Percentiles rank a stretch among this genome's conserved stretches.
phyloP scores from a whole-genome alignment of 805 yeast species.

The Saccharomyces cerevisiae region DNA sequence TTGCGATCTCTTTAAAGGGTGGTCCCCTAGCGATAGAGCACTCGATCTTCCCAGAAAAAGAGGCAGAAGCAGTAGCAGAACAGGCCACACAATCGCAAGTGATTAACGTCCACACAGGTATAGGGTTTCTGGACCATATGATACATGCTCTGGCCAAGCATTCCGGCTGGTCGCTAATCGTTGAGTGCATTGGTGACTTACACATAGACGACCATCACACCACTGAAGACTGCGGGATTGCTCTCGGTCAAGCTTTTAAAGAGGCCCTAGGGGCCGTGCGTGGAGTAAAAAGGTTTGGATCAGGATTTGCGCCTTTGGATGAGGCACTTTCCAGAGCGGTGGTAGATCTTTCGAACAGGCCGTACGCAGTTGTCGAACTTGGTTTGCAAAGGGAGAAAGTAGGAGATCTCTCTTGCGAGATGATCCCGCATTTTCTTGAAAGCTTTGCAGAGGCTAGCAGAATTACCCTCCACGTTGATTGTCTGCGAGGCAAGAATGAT shows the following conservation, averaged over 20 bases:
- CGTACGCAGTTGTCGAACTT: constrained; percentile 81
- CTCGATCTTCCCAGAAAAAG: constrained; percentile 40
- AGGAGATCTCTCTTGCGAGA: constrained; percentile 87
- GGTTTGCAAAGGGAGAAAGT: constrained; percentile 88
- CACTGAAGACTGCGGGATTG: constrained; percentile 91
- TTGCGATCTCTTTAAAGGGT: constrained; percentile 77
- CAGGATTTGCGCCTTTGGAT: constrained; percentile 91
- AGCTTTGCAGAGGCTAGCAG: constrained; percentile 90
- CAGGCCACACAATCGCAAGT: constrained; percentile 64
- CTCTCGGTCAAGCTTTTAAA: constrained; percentile 83
- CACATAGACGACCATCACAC: constrained; percentile 97
- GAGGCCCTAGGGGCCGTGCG: constrained; percentile 80
- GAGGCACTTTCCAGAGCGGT: constrained; percentile 94
- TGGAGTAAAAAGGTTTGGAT: constrained; percentile 89
- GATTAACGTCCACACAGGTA: constrained; percentile 79
- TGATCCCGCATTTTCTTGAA: constrained; percentile 96
- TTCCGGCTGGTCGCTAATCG: constrained; percentile 86
- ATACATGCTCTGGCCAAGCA: constrained; percentile 94
- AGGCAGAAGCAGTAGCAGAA: constrained; percentile 45
- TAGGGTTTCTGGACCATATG: constrained; percentile 96
- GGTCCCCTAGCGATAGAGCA: constrained; percentile 61
- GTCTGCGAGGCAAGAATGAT: constrained; percentile 87
- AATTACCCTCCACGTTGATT: constrained; percentile 88
- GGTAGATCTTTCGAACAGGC: constrained; percentile 90
- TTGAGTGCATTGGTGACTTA: constrained; percentile 88